phyloP scores from a whole-genome alignment of 192 early-diverging fungal genomes.

The Backusella mclennaniae region DNA sequence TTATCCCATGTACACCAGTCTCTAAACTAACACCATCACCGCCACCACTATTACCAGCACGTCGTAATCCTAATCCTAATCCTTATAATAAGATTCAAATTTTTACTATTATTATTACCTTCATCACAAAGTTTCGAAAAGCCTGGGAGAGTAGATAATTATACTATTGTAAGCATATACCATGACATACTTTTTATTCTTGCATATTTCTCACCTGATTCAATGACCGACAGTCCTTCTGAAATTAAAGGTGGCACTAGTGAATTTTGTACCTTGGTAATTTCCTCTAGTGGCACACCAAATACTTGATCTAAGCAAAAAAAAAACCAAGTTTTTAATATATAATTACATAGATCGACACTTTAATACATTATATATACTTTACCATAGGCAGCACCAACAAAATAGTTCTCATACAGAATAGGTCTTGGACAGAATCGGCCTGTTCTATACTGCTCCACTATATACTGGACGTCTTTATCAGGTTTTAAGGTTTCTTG shows the following conservation, averaged over 20 bases:
- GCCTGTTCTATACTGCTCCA: constrained; percentile 75
- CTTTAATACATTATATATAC: background rate
- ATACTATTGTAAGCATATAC: background rate
- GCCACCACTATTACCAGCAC: background rate
- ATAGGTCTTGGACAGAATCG: constrained; percentile 64
- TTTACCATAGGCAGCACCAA: constrained; percentile 59
- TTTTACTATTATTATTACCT: constrained; percentile 16
- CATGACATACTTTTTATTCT: background rate
- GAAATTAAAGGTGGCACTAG: constrained; percentile 60
- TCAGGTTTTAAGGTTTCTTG: constrained; percentile 70
- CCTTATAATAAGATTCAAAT: background rate
- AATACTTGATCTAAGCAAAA: constrained; percentile 62
- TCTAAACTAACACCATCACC: background rate
- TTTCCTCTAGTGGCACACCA: constrained; percentile 71
- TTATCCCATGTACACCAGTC: background rate
- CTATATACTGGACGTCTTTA: constrained; percentile 71
- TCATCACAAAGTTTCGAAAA: constrained; percentile 15
- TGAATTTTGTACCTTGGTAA: constrained; percentile 54
- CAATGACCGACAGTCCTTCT: constrained; percentile 61
- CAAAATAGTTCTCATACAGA: constrained; percentile 62
- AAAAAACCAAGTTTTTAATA: background rate
- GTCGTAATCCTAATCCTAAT: background rate
- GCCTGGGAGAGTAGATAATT: background rate
- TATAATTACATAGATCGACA: background rate
- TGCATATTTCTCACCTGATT: constrained; percentile 37